Evolutionary conservation across 371 early-diverging fungal species (phyloP), one percentile per base, ranked within the genome.

Genomic region (Homolaphlyctis polyrhiza): DNA sequence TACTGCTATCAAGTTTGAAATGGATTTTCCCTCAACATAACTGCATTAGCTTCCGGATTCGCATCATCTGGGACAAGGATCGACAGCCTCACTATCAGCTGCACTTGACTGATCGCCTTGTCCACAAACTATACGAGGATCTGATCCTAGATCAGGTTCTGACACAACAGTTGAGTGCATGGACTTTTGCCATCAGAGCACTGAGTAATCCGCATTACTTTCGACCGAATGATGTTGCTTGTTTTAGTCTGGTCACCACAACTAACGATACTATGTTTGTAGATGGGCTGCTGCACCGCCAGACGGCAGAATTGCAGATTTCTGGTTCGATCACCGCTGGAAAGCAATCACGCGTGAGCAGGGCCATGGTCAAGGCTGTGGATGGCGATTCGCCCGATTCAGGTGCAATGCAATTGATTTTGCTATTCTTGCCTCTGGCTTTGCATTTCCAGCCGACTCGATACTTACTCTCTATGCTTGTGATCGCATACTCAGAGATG

Each of bases 251-350:
- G 6, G 4, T 29, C n/a, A 35, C 33, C 3, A 49, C 29, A 25
- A 49, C 49, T 51, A 34, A 39, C 39, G 39, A 8, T 8, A 39
- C 8, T 8, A 18, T 18, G 39, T 29, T 25, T 35, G 28, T 68
- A 87, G 88, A 54, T 91, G 91, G 91, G 80, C 79, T 57, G 71
- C 57, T 16, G 61, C 76, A 34, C 75, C 85, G 18, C 89, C 91
- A 16, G 84, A 89, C 66, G 87, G 86, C 23, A 79, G 81, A 35
- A 71, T 78, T 43, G 70, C 59, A 2, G 79, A 78, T 35, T 78
- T 67, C 36, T 51, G 65, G n/a, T 78, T 69, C 63, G 79, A 78
- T 61, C 60, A 63, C 13, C 30, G 57, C 1, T 75, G 75, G 74
- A 57, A 50, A 33, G 73, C 71, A 23, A 33, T 52, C 30, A 47